These are phyloP conservation scores for Neophaeococcomyces aloes DNA, from an alignment of 2,329 filamentous ascomycete species.

Conservation along the genomic window DNA sequence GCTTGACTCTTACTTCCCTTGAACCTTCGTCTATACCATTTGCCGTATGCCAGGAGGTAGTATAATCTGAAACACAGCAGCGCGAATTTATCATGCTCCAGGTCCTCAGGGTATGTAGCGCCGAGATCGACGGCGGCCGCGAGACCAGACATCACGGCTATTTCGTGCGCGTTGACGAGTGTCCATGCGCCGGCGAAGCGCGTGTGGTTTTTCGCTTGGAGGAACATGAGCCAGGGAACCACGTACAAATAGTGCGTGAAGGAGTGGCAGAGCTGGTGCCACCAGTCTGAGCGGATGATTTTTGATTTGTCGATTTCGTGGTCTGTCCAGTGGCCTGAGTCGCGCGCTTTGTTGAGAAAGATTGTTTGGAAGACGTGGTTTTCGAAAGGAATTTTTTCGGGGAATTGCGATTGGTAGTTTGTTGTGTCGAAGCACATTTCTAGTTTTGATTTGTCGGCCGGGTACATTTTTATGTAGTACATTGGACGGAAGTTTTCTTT, in stretches of 20 bases:
- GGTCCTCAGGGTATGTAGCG: constrained; percentile 51
- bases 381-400: constrained; percentile 39
- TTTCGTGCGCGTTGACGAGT: constrained; percentile 54
- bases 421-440: constrained; percentile 63
- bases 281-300: constrained; percentile 51
- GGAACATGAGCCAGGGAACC: constrained; percentile 61
- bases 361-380: constrained; percentile 61
- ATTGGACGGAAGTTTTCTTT: constrained; percentile 44
- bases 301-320: constrained; percentile 47
- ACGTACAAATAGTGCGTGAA: constrained; percentile 52
- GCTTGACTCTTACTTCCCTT: constrained; percentile 23
- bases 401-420: constrained; percentile 63
- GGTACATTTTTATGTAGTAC: constrained; percentile 51
- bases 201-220: constrained; percentile 55
- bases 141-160: constrained; percentile 60
- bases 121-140: constrained; percentile 60
- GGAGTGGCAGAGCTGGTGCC: constrained; percentile 52
- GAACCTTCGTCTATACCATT: constrained; percentile 40
- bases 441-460: constrained; percentile 42
- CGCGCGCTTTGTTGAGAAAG: constrained; percentile 47
- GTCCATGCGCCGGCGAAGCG: constrained; percentile 59
- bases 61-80: constrained; percentile 52
- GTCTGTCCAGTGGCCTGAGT: constrained; percentile 46
- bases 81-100: constrained; percentile 53
- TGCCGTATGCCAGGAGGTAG: constrained; percentile 50